Percentiles rank a stretch among this genome's conserved stretches.
These are phyloP conservation scores for Aspergillus sp. DNA, from an alignment of 2,329 filamentous ascomycete genomes.

Conservation along the genomic window DNA sequence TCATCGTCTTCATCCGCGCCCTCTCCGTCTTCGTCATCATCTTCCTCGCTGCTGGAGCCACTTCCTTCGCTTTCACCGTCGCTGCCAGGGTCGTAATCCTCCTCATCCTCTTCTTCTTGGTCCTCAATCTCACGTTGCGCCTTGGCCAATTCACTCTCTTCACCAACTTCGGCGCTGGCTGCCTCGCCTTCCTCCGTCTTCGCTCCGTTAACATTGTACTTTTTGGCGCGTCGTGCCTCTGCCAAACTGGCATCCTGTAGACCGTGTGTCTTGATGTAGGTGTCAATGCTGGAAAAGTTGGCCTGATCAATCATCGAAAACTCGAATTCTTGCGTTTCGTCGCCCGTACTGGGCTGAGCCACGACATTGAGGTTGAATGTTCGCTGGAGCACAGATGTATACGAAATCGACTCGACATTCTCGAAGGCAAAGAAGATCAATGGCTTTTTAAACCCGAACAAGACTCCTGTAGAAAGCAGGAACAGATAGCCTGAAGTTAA, in stretches of 20 bases:
- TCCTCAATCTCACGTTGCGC: slow-evolving; percentile 51
- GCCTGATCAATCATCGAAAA: slow-evolving; percentile 64
- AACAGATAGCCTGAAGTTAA: slow-evolving; percentile 55
- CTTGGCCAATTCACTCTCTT: slow-evolving; percentile 52
- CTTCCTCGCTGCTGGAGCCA: slow-evolving; percentile 40
- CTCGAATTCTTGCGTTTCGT: slow-evolving; percentile 54
- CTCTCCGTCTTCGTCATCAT: slow-evolving; percentile 26
- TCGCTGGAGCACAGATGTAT: slow-evolving; percentile 60
- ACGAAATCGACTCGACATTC: slow-evolving; percentile 55
- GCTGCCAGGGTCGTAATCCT: slow-evolving; percentile 49
- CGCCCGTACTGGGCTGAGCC: slow-evolving; percentile 32
- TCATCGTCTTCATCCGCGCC: slow-evolving; percentile 24
- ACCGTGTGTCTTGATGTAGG: slow-evolving; percentile 56
- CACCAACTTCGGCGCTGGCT: slow-evolving; percentile 17
- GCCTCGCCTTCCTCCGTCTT: slow-evolving; percentile 24
- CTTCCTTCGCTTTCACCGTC: slow-evolving; percentile 45
- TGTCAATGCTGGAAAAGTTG: slow-evolving; percentile 58
- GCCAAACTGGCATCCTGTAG: slow-evolving; percentile 62
- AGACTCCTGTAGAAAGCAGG: slow-evolving; percentile 56
- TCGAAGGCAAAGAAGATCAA: slow-evolving; percentile 59
- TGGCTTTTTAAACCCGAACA: slow-evolving; percentile 64
- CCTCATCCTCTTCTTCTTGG: slow-evolving; percentile 45
- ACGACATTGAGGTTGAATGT: slow-evolving; percentile 62
- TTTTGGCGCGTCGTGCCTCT: slow-evolving; percentile 55
- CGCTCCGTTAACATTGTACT: slow-evolving; percentile 47